Evolutionary conservation across 2,329 filamentous ascomycete species (phyloP).

Genomic region (Botryotinia convoluta): DNA sequence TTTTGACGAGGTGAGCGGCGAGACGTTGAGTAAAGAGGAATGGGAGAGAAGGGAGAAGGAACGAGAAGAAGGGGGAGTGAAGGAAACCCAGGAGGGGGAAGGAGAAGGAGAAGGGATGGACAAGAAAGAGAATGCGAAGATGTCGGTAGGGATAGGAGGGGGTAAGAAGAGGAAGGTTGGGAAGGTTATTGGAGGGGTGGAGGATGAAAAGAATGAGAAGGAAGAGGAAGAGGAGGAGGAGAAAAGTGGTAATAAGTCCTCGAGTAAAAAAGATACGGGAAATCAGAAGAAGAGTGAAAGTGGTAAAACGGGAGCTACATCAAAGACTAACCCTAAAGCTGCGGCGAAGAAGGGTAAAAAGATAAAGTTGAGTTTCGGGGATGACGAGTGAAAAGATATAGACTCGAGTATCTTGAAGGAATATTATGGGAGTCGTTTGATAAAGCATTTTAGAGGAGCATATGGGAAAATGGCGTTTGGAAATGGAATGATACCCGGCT

Average conservation of each 20-base stretch:
- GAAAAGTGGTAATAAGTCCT: background rate
- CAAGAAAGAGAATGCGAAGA: conserved; percentile 46
- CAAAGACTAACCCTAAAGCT: conserved; percentile 34
- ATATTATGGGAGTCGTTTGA: background rate
- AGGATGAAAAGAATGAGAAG: conserved; percentile 22
- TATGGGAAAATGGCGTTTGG: background rate
- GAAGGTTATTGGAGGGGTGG: conserved; percentile 46
- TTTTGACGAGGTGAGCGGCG: conserved; percentile 69
- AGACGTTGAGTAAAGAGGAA: conserved; percentile 44
- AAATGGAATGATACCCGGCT: conserved; percentile 15
- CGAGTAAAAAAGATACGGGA: background rate
- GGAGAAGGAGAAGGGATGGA: conserved; percentile 38
- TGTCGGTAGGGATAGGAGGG: conserved; percentile 44
- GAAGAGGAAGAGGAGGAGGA: conserved; percentile 4
- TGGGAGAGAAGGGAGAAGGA: conserved; percentile 38
- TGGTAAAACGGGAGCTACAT: conserved; percentile 11
- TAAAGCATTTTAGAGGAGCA: background rate
- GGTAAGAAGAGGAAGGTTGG: conserved; percentile 56
- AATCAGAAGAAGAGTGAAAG: background rate
- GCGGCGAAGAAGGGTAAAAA: conserved; percentile 49
- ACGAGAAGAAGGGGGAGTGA: conserved; percentile 25
- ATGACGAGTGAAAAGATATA: conserved; percentile 47
- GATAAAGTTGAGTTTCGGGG: conserved; percentile 66
- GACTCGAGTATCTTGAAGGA: background rate
- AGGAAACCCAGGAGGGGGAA: background rate